Conservation (phyloP, 495 filamentous ascomycete genomes). For the Astrothelium macrocarpum region DNA sequence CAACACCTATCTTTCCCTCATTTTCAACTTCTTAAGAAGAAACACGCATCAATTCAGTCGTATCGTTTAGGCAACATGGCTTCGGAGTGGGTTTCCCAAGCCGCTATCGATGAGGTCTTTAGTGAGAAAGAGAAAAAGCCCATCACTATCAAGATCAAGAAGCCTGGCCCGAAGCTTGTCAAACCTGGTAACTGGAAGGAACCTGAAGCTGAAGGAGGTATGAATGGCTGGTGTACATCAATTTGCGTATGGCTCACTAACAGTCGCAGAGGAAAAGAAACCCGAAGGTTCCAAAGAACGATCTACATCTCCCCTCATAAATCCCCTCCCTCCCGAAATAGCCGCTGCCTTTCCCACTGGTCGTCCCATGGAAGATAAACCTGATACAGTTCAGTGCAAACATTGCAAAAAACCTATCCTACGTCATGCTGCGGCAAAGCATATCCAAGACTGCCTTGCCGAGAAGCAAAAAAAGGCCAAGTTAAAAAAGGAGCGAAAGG, state of each 20-base stretch:
- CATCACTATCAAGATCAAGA: slow-evolving; percentile 61
- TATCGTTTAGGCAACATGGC: neutral
- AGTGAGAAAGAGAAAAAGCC: slow-evolving; percentile 47
- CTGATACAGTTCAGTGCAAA: slow-evolving; percentile 33
- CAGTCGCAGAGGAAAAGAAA: slow-evolving; percentile 23
- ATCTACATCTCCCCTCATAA: slow-evolving; percentile 51
- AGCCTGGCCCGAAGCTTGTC: slow-evolving; percentile 38
- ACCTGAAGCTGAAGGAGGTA: slow-evolving; percentile 47
- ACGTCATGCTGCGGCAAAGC: slow-evolving; percentile 25
- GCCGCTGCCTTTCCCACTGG: slow-evolving; percentile 64
- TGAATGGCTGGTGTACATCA: slow-evolving; percentile 14
- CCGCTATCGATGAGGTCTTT: slow-evolving; percentile 4
- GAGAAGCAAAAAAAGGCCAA: slow-evolving; percentile 41
- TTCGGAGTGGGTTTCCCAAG: neutral
- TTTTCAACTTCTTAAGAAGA: too few species aligned
- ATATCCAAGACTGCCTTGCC: slow-evolving; percentile 34
- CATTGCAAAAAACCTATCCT: slow-evolving; percentile 37
- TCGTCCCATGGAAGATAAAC: slow-evolving; percentile 45
- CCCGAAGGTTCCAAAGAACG: slow-evolving; percentile 31
- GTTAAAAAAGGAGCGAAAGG: slow-evolving; percentile 41
- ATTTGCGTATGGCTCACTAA: slow-evolving; percentile 4
- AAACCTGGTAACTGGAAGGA: slow-evolving; percentile 30
- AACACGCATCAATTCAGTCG: neutral
- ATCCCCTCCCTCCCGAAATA: slow-evolving; percentile 59
- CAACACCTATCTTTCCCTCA: too few species aligned